Percentiles rank a stretch among this genome's conserved stretches.
Evolutionary conservation across 768 basidiomycete species (phyloP).

Genomic region (Antrodiella citrinella): DNA sequence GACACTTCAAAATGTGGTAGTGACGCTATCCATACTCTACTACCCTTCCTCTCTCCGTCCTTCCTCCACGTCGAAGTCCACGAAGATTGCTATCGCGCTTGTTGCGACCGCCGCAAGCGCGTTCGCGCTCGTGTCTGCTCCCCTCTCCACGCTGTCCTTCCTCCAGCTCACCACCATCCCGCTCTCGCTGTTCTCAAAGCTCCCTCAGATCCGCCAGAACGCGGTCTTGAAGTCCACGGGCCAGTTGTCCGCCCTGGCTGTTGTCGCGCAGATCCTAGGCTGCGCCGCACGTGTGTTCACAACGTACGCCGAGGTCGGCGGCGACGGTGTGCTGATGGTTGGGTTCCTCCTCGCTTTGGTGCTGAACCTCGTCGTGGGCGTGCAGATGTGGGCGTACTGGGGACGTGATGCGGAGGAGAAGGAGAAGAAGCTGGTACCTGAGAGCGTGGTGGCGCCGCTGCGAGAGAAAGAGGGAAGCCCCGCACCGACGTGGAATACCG

Average conservation of each 20-base stretch:
- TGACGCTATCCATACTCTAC: conserved; percentile 80
- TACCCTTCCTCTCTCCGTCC: conserved; percentile 36
- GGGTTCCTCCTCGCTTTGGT: conserved; percentile 79
- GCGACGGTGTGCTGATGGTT: conserved; percentile 70
- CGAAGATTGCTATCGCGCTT: conserved; percentile 24
- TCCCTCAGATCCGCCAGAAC: conserved; percentile 91
- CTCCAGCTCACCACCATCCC: conserved; percentile 87
- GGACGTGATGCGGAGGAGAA: conserved; percentile 37
- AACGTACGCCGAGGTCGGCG: conserved; percentile 73
- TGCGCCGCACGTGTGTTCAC: conserved; percentile 93
- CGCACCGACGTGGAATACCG: neutral
- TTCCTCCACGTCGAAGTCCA: conserved; percentile 8
- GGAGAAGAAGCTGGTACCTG: conserved; percentile 10
- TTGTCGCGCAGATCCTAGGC: conserved; percentile 79
- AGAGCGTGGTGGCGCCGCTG: conserved; percentile 6
- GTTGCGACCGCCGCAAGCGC: conserved; percentile 26
- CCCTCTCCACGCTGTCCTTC: conserved; percentile 45
- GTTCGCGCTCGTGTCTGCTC: conserved; percentile 37
- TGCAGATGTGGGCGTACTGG: conserved; percentile 83
- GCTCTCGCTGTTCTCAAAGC: conserved; percentile 83
- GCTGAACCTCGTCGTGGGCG: conserved; percentile 78
- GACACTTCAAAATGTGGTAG: conserved; percentile 78
- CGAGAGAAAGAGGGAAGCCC: conserved; percentile 12
- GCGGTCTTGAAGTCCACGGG: conserved; percentile 71
- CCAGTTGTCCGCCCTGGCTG: conserved; percentile 90